Percentiles rank a stretch among this genome's conserved stretches.
phyloP scores from a whole-genome alignment of 148 eudicot species.

The Bassia scoparia region DNA sequence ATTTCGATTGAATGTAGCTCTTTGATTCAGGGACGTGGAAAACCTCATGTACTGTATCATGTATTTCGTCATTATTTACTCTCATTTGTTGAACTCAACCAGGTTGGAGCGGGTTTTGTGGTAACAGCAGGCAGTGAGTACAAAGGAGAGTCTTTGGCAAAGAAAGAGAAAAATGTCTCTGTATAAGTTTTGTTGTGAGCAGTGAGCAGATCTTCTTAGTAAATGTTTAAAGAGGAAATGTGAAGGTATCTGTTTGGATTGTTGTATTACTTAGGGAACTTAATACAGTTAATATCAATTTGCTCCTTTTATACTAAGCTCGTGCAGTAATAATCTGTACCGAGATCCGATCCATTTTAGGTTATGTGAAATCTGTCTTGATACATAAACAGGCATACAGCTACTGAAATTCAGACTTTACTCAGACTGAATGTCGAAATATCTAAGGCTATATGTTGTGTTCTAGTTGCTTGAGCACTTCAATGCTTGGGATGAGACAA shows the following conservation, averaged over 20 bases:
- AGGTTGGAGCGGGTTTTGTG: slow-evolving; percentile 96
- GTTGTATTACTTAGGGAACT: slow-evolving; percentile 18
- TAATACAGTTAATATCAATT: slow-evolving; percentile 8
- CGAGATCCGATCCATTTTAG: too few species aligned
- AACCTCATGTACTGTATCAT: background rate
- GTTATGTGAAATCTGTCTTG: too few species aligned
- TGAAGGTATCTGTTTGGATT: slow-evolving; percentile 3
- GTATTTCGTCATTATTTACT: background rate
- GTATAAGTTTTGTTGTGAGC: slow-evolving; percentile 17
- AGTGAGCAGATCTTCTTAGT: background rate
- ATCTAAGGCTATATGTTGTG: too few species aligned
- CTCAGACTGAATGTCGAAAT: too few species aligned
- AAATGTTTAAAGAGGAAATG: slow-evolving; percentile 1
- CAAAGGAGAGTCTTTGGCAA: slow-evolving; percentile 84
- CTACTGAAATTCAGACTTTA: too few species aligned
- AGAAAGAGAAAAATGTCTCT: slow-evolving; percentile 43
- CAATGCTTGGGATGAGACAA: too few species aligned
- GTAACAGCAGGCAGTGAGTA: slow-evolving; percentile 76
- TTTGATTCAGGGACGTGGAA: background rate
- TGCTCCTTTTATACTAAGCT: slow-evolving; percentile 4
- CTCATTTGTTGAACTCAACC: background rate
- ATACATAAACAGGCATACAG: too few species aligned
- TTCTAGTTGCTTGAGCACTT: too few species aligned
- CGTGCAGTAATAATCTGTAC: too few species aligned
- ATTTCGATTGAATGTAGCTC: background rate